A percentile compares a stretch with the other conserved stretches of the same genome.
These are phyloP conservation scores for Geotrichum cucujoidarum DNA, from an alignment of 1,139 yeast species.

Conservation along the genomic window DNA sequence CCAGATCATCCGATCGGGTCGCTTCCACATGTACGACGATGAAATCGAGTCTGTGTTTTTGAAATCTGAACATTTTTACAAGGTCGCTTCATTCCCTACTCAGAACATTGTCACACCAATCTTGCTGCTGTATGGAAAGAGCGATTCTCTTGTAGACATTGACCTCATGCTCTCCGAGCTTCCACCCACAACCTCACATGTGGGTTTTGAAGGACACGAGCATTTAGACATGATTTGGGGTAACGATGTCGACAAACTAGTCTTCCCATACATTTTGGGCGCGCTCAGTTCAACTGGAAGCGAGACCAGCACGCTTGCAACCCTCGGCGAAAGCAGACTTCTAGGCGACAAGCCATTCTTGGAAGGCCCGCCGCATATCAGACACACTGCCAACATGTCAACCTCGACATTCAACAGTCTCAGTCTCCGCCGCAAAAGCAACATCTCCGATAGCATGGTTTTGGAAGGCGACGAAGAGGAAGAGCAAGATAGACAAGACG, in stretches of 20 bases:
- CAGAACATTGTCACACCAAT: conserved; percentile 66
- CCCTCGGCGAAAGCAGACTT: neutral
- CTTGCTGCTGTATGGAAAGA: conserved; percentile 69
- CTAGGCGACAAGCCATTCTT: neutral
- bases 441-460: neutral
- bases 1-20: conserved; percentile 72
- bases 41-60: conserved; percentile 29
- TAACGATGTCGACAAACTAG: conserved; percentile 50
- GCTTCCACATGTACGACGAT: conserved; percentile 87
- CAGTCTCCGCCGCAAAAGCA: neutral
- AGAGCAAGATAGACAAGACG: neutral
- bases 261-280: conserved; percentile 47
- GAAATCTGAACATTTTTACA: conserved; percentile 43
- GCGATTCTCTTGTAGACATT: conserved; percentile 81
- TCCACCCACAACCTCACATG: conserved; percentile 39
- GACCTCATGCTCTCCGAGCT: conserved; percentile 61
- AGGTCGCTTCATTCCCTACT: conserved; percentile 63
- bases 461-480: neutral
- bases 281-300: conserved; percentile 22
- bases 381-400: conserved; percentile 4
- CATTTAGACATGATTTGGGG: conserved; percentile 94
- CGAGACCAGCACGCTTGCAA: conserved; percentile 2
- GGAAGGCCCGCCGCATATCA: neutral
- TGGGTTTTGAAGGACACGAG: conserved; percentile 59
- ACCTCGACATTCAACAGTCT: conserved; percentile 2